Percentiles rank a stretch among this genome's conserved stretches.
phyloP scores from a whole-genome alignment of 345 rosid species.

The Fremontodendron californicum region DNA sequence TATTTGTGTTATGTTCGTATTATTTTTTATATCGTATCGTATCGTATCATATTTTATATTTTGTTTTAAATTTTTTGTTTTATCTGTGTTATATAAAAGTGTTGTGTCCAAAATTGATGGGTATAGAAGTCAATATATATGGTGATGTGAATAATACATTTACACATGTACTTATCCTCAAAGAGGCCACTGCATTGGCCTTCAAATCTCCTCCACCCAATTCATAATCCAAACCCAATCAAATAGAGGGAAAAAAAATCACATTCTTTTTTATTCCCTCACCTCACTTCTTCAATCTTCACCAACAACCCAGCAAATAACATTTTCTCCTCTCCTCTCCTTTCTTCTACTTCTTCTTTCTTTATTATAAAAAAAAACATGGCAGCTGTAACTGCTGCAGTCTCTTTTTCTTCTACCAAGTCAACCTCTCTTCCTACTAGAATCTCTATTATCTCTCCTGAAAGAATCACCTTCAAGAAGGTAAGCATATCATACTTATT shows the following conservation, averaged over 20 bases:
- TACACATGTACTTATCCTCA: constrained; percentile 42
- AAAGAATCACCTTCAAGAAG: constrained; percentile 69
- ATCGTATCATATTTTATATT: too few relatives aligned
- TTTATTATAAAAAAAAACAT: constrained; percentile 21
- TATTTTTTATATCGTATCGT: too few relatives aligned
- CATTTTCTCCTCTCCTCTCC: background rate
- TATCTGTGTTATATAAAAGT: too few relatives aligned
- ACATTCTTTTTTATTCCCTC: background rate
- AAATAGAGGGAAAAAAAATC: constrained; percentile 2
- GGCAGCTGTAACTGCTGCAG: constrained; percentile 84
- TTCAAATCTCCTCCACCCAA: constrained; percentile 58
- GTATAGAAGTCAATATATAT: too few relatives aligned
- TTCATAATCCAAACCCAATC: constrained; percentile 22
- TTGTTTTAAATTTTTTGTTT: too few relatives aligned
- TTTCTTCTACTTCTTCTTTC: constrained; percentile 1
- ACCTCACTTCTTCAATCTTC: background rate
- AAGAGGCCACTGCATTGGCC: constrained; percentile 38
- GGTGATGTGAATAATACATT: constrained; percentile 34
- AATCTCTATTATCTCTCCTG: constrained; percentile 48
- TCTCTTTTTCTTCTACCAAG: constrained; percentile 73
- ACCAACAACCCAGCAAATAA: background rate
- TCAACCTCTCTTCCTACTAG: constrained; percentile 59
- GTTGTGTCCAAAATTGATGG: too few relatives aligned
- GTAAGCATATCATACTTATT: constrained; percentile 18
- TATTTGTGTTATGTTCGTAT: too few relatives aligned